phyloP scores from a whole-genome alignment of 1,284 basidiomycete genomes.

The Ustilago bromivora region DNA sequence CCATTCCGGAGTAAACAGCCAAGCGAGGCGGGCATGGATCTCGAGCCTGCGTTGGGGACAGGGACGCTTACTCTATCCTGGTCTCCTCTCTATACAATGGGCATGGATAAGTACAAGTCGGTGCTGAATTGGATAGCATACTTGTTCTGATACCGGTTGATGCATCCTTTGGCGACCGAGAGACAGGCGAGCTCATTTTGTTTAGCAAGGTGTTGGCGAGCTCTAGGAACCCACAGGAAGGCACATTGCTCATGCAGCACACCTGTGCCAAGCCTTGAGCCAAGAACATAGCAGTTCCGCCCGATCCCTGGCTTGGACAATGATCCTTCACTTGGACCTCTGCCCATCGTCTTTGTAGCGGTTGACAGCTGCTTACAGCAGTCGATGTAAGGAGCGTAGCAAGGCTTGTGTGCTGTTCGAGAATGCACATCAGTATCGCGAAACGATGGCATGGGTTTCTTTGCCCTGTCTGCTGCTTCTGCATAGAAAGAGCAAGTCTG shows the following conservation, averaged over 20 bases:
- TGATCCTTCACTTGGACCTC: neutral
- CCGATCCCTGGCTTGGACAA: neutral
- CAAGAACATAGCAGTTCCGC: neutral
- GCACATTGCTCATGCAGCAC: neutral
- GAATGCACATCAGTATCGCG: neutral
- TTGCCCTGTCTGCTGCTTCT: neutral
- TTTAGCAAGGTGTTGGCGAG: neutral
- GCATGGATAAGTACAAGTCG: too few relatives aligned
- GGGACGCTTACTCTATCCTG: too few relatives aligned
- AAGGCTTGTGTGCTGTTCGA: neutral
- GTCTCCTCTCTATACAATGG: too few relatives aligned
- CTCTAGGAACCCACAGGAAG: slow-evolving; percentile 5
- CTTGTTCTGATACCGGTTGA: neutral
- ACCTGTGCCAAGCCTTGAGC: slow-evolving; percentile 1
- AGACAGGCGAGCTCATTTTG: slow-evolving; percentile 2
- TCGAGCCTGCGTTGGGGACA: neutral
- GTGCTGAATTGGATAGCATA: too few relatives aligned
- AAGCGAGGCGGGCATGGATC: neutral
- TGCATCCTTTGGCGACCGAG: slow-evolving; percentile 8
- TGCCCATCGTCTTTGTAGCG: neutral
- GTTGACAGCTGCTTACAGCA: neutral
- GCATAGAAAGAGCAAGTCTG: slow-evolving; percentile 1
- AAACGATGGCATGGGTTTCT: slow-evolving; percentile 19
- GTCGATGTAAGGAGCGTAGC: too few relatives aligned
- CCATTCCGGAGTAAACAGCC: slow-evolving; percentile 16